Base-by-base conservation (phyloP, 2,329 filamentous ascomycete species). In the Arachnomyces sp. region DNA sequence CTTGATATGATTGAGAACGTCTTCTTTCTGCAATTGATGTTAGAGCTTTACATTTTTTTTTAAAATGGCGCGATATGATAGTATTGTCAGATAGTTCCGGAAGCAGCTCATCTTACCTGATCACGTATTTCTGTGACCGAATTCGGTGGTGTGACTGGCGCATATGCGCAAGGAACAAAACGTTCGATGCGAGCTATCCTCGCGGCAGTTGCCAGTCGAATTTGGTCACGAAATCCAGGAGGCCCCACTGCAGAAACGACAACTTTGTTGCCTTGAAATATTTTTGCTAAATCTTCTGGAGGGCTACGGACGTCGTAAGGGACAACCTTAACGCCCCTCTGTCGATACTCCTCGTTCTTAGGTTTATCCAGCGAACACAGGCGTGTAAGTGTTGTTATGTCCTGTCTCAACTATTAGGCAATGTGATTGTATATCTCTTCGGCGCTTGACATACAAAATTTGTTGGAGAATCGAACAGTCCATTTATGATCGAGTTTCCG, bases 151-250 rank as follows among this genome's bases (percentile, higher is more conserved):
- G 63, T 56, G 12, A 71, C 55, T 0, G 70, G 67, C n/a, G 62
- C 65, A 40, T 71, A 76, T 40, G 62, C 66, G 48, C 68, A 71
- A 2, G 73, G 73, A 21, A 77, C 63, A 46, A 74, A 77, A 32
- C 74, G 66, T 44, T 66, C 62, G 7, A 76, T 67, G 0, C 72
- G 70, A 3, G 67, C 69, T 34, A 60, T 59, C 46, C 73, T 71
- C 1, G 69, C 66, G 2, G 73, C 74, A 28, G 63, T 65, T 25
- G 65, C 63, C 2, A 77, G 60, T 1, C 60, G 60, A 7, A 71
- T 65, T 44, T 77, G 68, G 8, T 65, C 61, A 18, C 60, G 51
- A 28, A 65, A 55, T 28, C 54, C 53, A 3, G 48, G 49, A 3
- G 57, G 55, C 15, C 54, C 49, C 15, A 74, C 62, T 39, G 58